Evolutionary conservation across 2,329 filamentous ascomycete species (phyloP).

Genomic region (Calonectria pauciramosa): DNA sequence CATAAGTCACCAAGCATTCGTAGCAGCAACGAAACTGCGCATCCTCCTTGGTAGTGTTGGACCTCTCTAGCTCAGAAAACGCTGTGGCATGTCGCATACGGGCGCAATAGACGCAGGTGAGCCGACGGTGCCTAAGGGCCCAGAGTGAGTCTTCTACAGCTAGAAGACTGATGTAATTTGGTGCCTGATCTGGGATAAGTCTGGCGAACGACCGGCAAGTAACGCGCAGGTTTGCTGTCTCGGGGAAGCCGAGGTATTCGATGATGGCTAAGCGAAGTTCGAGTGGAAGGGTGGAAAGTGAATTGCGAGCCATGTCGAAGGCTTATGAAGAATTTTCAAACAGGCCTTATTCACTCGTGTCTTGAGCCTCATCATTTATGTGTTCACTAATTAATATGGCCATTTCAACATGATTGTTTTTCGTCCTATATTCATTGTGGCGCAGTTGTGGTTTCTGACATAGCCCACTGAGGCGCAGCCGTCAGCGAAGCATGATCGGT

Average conservation of each 20-base stretch:
- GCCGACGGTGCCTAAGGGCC: slow-evolving; percentile 1
- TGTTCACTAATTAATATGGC: neutral
- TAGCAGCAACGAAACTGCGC: slow-evolving; percentile 11
- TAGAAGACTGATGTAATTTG: slow-evolving; percentile 3
- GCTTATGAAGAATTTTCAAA: neutral
- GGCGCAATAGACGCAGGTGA: slow-evolving; percentile 23
- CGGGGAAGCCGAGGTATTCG: slow-evolving; percentile 14
- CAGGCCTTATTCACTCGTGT: neutral
- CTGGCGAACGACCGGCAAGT: slow-evolving; percentile 15
- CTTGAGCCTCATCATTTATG: neutral
- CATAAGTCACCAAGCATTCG: neutral
- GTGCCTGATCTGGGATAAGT: slow-evolving; percentile 9
- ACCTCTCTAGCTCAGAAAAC: slow-evolving; percentile 20
- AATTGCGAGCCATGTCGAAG: neutral
- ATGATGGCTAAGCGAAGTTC: slow-evolving; percentile 13
- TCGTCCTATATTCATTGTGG: neutral
- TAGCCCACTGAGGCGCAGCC: neutral
- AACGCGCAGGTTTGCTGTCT: slow-evolving; percentile 9
- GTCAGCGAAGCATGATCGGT: neutral
- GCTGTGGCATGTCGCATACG: slow-evolving; percentile 20
- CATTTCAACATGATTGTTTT: no score
- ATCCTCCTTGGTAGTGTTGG: neutral
- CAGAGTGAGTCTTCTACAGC: slow-evolving; percentile 18
- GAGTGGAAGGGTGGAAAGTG: neutral
- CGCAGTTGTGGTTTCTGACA: neutral